Percentiles rank a stretch among this genome's conserved stretches.
Conservation (phyloP, 169 alveolate species). For the Plasmodium reichenowi region DNA sequence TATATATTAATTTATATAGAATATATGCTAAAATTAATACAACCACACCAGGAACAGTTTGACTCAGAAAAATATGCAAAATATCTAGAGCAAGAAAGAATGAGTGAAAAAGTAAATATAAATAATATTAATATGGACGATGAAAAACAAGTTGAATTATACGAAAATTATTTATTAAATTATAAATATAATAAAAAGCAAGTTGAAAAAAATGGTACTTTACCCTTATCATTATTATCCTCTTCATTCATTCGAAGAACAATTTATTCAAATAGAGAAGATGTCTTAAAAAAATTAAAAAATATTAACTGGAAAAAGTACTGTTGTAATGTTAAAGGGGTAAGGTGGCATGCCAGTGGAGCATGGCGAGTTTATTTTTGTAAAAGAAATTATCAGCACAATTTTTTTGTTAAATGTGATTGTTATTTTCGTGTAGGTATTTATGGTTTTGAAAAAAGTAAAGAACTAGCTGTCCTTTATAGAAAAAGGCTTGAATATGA, state of each 20-base stretch:
- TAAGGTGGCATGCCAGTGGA: constrained; percentile 93
- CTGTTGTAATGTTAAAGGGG: constrained; percentile 88
- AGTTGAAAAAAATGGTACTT: constrained; percentile 66
- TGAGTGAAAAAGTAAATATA: constrained; percentile 61
- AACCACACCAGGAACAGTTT: constrained; percentile 69
- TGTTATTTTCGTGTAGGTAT: constrained; percentile 86
- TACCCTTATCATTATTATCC: constrained; percentile 88
- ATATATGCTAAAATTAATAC: constrained; percentile 72
- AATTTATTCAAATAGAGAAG: constrained; percentile 84
- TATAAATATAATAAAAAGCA: constrained; percentile 67
- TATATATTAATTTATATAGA: constrained; percentile 20
- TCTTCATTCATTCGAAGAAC: constrained; percentile 87
- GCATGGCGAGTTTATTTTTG: constrained; percentile 92
- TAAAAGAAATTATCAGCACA: constrained; percentile 86
- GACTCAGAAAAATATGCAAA: constrained; percentile 52
- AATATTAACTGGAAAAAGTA: constrained; percentile 89
- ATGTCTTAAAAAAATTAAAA: constrained; percentile 85
- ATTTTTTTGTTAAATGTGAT: constrained; percentile 89
- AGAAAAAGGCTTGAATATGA: constrained; percentile 88
- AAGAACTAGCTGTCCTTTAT: constrained; percentile 87
- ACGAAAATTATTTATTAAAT: constrained; percentile 70
- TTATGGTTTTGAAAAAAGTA: constrained; percentile 88
- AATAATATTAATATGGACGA: constrained; percentile 62
- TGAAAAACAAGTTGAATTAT: constrained; percentile 74
- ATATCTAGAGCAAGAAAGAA: constrained; percentile 53